Percentiles rank a stretch among this genome's conserved stretches.
phyloP scores from a whole-genome alignment of 2,329 filamentous ascomycete species.

The Exophiala calicioides region DNA sequence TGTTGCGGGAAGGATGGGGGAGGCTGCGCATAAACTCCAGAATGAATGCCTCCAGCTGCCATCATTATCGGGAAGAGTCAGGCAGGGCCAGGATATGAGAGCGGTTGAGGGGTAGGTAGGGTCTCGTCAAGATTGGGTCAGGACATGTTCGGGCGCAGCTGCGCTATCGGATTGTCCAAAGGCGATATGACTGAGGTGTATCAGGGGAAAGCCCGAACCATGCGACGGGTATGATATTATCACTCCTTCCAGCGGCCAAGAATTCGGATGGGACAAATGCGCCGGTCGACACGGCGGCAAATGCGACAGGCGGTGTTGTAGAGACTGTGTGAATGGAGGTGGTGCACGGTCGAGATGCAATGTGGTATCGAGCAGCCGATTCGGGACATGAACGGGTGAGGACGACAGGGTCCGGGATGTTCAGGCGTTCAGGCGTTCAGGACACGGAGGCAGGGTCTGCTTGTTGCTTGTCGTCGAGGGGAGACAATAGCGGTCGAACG shows the following conservation, averaged over 20 bases:
- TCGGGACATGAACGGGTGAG: conserved; percentile 1
- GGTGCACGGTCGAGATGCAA: conserved; percentile 1
- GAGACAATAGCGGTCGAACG: no score
- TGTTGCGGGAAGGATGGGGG: conserved; percentile 31
- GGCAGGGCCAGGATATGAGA: background rate
- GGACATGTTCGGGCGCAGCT: conserved; percentile 23
- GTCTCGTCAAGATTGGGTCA: no score
- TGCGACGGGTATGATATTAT: background rate
- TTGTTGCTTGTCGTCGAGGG: no score
- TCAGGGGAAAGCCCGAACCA: conserved; percentile 7
- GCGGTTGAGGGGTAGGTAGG: conserved; percentile 1
- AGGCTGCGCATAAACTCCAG: conserved; percentile 28
- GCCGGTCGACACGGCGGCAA: no score
- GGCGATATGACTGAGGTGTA: background rate
- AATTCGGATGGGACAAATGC: background rate
- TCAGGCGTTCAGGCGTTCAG: background rate
- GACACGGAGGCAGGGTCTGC: background rate
- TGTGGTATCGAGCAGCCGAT: background rate
- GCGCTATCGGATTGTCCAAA: conserved; percentile 12
- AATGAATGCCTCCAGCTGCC: conserved; percentile 25
- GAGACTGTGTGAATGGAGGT: background rate
- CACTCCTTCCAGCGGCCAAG: background rate
- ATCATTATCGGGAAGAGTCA: conserved; percentile 12
- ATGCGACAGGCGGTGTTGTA: background rate
- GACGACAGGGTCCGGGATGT: background rate